These are phyloP conservation scores for Betula pendula DNA, from an alignment of 306 rosid genomes.

Conservation along the genomic window DNA sequence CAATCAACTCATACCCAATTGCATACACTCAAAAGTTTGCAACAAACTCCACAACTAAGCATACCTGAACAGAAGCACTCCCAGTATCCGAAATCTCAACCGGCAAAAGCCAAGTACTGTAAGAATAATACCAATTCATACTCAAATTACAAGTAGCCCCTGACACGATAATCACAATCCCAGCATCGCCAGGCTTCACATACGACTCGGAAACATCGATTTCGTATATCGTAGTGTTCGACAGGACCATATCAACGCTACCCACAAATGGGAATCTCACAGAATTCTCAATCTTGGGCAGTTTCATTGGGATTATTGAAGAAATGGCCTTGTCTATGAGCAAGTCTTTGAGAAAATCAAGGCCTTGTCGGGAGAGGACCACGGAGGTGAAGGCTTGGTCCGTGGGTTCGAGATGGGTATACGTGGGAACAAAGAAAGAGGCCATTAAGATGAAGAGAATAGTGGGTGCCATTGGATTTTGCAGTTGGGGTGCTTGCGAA, in stretches of 20 bases:
- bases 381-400: constrained; percentile 59
- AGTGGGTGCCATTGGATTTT: constrained; percentile 48
- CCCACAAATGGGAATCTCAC: constrained; percentile 70
- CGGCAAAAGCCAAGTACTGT: constrained; percentile 72
- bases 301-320: constrained; percentile 59
- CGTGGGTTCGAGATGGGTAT: constrained; percentile 42
- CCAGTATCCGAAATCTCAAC: constrained; percentile 66
- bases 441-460: constrained; percentile 45
- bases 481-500: constrained; percentile 5
- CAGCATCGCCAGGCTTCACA: constrained; percentile 59
- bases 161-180: constrained; percentile 60
- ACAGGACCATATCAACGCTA: constrained; percentile 50
- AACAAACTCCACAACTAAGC: background rate
- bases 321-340: constrained; percentile 61
- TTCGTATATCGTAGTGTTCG: constrained; percentile 59
- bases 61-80: constrained; percentile 73
- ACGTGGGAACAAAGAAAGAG: constrained; percentile 34
- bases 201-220: constrained; percentile 59
- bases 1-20: background rate
- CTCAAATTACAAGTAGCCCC: constrained; percentile 71
- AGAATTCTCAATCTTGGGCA: constrained; percentile 58
- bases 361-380: constrained; percentile 66
- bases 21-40: background rate
- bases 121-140: constrained; percentile 77
- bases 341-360: constrained; percentile 71